Percentiles rank a stretch among this genome's conserved stretches.
Conservation (phyloP, 176 grass and related monocot genomes). For the Aegilops speltoides region DNA sequence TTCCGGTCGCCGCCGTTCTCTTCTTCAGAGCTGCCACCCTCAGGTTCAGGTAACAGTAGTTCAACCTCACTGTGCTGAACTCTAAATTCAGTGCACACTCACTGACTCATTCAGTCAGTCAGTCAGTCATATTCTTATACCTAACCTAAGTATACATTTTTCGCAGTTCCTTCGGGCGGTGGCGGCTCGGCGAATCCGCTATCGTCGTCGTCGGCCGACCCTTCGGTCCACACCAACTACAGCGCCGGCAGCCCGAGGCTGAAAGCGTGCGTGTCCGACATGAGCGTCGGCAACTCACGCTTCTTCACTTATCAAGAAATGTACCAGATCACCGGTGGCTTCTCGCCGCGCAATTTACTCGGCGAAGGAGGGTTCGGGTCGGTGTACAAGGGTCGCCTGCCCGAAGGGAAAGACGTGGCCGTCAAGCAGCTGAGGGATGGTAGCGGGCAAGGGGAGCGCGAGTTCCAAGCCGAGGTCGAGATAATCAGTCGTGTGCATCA, state of each 20-base stretch:
- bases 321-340: constrained; percentile 74
- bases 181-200: constrained; percentile 31
- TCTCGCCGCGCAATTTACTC: constrained; percentile 65
- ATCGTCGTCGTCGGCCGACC: constrained; percentile 45
- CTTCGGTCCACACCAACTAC: constrained; percentile 45
- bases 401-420: constrained; percentile 70
- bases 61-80: neutral
- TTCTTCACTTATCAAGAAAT: constrained; percentile 78
- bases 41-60: constrained; percentile 32
- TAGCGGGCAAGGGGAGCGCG: constrained; percentile 81
- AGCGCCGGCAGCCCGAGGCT: constrained; percentile 40
- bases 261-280: constrained; percentile 53
- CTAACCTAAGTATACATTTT: neutral
- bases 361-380: constrained; percentile 90
- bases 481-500: constrained; percentile 90
- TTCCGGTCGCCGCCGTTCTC: constrained; percentile 58
- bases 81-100: neutral
- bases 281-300: constrained; percentile 59
- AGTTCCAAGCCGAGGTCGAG: constrained; percentile 95
- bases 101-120: neutral
- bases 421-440: constrained; percentile 76
- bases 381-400: constrained; percentile 67
- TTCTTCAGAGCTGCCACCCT: constrained; percentile 35
- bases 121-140: too few species aligned
- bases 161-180: neutral